Evolutionary conservation across 2,329 filamentous ascomycete species (phyloP).

Genomic region (Trichoderma sp.): DNA sequence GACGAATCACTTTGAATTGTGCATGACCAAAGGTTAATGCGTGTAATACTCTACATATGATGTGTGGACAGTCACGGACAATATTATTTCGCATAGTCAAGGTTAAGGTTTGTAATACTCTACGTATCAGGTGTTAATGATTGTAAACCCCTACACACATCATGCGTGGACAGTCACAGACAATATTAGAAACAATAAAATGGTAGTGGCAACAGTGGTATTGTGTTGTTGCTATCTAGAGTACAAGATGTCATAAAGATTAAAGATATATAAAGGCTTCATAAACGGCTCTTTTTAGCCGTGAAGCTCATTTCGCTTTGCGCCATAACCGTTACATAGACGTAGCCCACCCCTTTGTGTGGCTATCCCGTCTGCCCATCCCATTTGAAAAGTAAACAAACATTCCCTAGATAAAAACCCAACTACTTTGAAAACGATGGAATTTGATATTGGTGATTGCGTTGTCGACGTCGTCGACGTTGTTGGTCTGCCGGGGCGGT

Average conservation of each 20-base stretch:
- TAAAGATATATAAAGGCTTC: background rate
- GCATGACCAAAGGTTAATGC: background rate
- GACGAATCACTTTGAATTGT: background rate
- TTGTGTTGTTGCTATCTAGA: background rate
- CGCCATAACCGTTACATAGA: background rate
- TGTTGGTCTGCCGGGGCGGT: conserved; percentile 24
- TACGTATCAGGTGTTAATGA: background rate
- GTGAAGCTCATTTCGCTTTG: background rate
- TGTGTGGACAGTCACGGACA: background rate
- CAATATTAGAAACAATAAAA: background rate
- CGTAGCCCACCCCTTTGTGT: background rate
- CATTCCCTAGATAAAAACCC: conserved; percentile 23
- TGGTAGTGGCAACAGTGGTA: background rate
- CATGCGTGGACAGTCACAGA: background rate
- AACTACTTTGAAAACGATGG: conserved; percentile 27
- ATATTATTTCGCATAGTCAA: background rate
- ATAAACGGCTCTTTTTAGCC: background rate
- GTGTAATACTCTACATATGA: background rate
- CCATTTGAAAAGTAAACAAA: conserved; percentile 16
- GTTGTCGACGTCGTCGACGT: background rate
- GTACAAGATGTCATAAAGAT: background rate
- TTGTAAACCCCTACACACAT: background rate
- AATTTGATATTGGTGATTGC: conserved; percentile 25
- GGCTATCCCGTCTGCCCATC: background rate
- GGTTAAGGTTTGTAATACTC: background rate